phyloP scores from a whole-genome alignment of 2,329 filamentous ascomycete species.

The Aspergillus pseudoviridinutans region DNA sequence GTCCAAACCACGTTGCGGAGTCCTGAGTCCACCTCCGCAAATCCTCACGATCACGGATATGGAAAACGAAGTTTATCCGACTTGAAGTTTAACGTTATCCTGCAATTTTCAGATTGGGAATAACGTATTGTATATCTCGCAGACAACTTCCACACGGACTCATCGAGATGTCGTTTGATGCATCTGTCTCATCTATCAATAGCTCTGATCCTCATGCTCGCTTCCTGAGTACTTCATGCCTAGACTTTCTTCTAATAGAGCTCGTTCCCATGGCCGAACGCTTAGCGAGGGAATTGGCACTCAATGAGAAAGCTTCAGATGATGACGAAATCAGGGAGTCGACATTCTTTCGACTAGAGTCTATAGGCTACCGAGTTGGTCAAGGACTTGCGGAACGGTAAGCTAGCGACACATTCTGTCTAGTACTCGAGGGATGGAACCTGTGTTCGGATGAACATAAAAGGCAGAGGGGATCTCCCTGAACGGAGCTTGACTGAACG shows the following conservation, averaged over 20 bases:
- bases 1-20: not conserved
- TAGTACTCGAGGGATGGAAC: not conserved
- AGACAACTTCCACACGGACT: slow-evolving; percentile 5
- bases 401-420: not conserved
- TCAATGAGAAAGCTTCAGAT: slow-evolving; percentile 27
- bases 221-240: slow-evolving; percentile 76
- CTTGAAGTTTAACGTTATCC: not conserved
- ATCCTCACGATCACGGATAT: not conserved
- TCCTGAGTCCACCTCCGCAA: not conserved
- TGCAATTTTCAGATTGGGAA: not conserved
- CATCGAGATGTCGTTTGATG: slow-evolving; percentile 66
- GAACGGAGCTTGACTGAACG: not conserved
- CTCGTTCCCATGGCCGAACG: slow-evolving; percentile 91
- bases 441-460: not conserved
- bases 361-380: slow-evolving; percentile 84
- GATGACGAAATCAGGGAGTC: slow-evolving; percentile 78
- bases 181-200: slow-evolving; percentile 65
- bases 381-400: slow-evolving; percentile 88
- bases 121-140: not conserved
- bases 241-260: slow-evolving; percentile 95
- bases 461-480: not conserved
- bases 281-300: slow-evolving; percentile 65
- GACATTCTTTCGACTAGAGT: slow-evolving; percentile 79
- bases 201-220: slow-evolving; percentile 69
- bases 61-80: not conserved